Evolutionary conservation across 2,329 filamentous ascomycete species (phyloP).

Genomic region (Cyanodermella asteris): DNA sequence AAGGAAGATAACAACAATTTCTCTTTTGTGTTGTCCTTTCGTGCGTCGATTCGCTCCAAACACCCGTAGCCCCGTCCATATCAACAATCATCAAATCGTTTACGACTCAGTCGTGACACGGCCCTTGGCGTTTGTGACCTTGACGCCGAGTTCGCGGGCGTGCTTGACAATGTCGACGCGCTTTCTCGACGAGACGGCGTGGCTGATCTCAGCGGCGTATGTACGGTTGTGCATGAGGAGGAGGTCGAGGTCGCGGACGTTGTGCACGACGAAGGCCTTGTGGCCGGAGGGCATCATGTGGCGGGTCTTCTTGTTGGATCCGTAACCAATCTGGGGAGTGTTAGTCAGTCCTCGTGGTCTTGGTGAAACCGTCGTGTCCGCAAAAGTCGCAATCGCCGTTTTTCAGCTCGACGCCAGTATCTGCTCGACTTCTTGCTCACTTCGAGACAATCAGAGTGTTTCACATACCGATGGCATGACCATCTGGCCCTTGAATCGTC

Average conservation of each 20-base stretch:
- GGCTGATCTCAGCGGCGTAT: constrained; percentile 96
- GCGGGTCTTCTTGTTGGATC: constrained; percentile 98
- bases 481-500: constrained; percentile 90
- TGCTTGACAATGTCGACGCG: constrained; percentile 92
- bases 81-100: constrained; percentile 9
- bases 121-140: constrained; percentile 99
- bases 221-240: constrained; percentile 99
- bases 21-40: too few relatives aligned
- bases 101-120: constrained; percentile 88
- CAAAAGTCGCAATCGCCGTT: too few relatives aligned
- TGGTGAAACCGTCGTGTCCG: too few relatives aligned
- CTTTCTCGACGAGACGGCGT: constrained; percentile 97
- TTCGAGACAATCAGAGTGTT: neutral
- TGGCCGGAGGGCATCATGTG: constrained; percentile 98
- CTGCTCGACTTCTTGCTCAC: too few relatives aligned
- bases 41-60: too few relatives aligned
- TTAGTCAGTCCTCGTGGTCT: too few relatives aligned
- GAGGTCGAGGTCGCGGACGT: constrained; percentile 85
- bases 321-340: constrained; percentile 71
- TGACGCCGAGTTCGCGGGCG: constrained; percentile 95
- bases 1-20: too few relatives aligned
- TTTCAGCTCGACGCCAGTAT: too few relatives aligned
- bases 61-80: too few relatives aligned
- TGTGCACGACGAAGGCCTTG: constrained; percentile 99
- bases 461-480: constrained; percentile 90